phyloP scores from a whole-genome alignment of 805 yeast genomes.

The Yarrowia sp. region DNA sequence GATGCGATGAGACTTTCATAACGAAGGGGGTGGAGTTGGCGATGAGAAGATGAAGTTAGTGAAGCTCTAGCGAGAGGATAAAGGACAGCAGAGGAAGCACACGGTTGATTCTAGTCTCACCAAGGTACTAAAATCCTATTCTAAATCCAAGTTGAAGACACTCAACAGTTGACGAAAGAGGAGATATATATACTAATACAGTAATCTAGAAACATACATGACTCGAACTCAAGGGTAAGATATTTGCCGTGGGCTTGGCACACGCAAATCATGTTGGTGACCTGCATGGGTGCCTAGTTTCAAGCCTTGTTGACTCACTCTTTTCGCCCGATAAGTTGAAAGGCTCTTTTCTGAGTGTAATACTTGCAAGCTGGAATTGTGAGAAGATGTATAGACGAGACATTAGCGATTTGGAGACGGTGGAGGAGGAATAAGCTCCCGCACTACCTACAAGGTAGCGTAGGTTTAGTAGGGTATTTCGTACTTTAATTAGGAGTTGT shows the following conservation, averaged over 20 bases:
- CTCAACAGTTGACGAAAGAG: too few species aligned
- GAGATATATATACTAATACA: background rate
- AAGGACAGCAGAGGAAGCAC: too few species aligned
- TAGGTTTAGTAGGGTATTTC: too few species aligned
- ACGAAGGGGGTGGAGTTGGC: too few species aligned
- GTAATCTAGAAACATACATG: background rate
- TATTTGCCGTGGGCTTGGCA: background rate
- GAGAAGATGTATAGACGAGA: background rate
- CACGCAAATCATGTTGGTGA: background rate
- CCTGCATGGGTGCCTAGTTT: conserved; percentile 1
- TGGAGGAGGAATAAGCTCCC: background rate
- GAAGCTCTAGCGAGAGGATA: background rate
- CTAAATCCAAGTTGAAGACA: too few species aligned
- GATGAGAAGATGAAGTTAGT: too few species aligned
- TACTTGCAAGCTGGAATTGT: background rate
- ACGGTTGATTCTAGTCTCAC: too few species aligned
- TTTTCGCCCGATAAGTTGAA: background rate
- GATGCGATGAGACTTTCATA: background rate
- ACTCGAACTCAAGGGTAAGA: too few species aligned
- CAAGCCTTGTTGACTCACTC: background rate
- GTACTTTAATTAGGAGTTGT: too few species aligned
- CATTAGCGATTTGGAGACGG: too few species aligned
- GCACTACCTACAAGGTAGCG: too few species aligned
- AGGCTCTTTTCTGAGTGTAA: background rate
- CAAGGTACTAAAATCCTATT: too few species aligned